These are phyloP conservation scores for Oryza meridionalis DNA, from an alignment of 176 grass and related monocot species.

Conservation along the genomic window DNA sequence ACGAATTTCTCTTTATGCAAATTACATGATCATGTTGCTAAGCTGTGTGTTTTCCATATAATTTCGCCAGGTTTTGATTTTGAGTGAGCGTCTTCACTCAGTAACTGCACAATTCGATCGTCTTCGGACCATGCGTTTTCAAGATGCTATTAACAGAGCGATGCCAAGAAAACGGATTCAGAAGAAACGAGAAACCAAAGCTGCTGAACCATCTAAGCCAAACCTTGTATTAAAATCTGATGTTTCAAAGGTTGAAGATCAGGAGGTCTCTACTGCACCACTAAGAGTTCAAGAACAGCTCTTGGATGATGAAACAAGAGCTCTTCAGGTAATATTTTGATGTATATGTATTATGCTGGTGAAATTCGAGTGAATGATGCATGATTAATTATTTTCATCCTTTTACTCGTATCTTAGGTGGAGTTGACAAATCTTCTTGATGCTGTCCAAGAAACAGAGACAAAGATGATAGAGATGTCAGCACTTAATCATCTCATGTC, in stretches of 20 bases:
- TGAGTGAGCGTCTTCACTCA: constrained; percentile 79
- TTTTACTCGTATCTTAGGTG: constrained; percentile 51
- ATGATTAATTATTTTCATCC: constrained; percentile 15
- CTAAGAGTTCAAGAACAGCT: constrained; percentile 86
- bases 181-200: constrained; percentile 63
- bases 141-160: constrained; percentile 86
- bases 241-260: constrained; percentile 56
- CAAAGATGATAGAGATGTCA: constrained; percentile 99
- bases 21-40: neutral
- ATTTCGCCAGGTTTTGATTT: constrained; percentile 83
- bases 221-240: constrained; percentile 55
- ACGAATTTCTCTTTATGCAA: neutral
- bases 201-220: constrained; percentile 46
- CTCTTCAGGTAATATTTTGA: constrained; percentile 64
- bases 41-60: neutral
- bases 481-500: constrained; percentile 94
- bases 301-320: constrained; percentile 84
- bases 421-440: constrained; percentile 86
- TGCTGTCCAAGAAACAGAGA: constrained; percentile 89
- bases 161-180: constrained; percentile 82
- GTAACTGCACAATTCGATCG: constrained; percentile 87
- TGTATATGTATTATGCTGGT: constrained; percentile 18
- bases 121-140: constrained; percentile 80
- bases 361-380: neutral
- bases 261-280: constrained; percentile 55